These are phyloP conservation scores for Verticillium tricorpus DNA, from an alignment of 2,329 filamentous ascomycete genomes.

Conservation along the genomic window DNA sequence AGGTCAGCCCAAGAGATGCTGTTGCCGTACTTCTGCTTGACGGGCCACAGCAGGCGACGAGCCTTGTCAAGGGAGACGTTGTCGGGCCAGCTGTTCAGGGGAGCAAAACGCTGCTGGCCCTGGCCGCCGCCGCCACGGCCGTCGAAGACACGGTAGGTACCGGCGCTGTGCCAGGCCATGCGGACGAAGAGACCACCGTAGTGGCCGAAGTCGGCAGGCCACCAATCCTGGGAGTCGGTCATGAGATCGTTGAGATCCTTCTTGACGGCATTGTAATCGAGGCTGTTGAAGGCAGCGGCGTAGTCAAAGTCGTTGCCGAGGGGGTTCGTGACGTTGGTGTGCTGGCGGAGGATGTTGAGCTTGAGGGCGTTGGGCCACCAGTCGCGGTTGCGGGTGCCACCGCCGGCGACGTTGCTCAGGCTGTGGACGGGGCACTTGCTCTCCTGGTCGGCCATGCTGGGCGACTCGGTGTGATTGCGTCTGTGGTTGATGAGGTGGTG, in stretches of 20 bases:
- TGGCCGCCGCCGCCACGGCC: constrained; percentile 68
- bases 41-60: constrained; percentile 64
- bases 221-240: constrained; percentile 77
- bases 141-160: constrained; percentile 71
- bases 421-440: neutral
- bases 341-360: constrained; percentile 70
- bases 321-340: constrained; percentile 60
- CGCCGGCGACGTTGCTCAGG: constrained; percentile 44
- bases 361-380: constrained; percentile 70
- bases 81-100: constrained; percentile 79
- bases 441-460: neutral
- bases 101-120: constrained; percentile 75
- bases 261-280: constrained; percentile 69
- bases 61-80: constrained; percentile 77
- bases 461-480: neutral
- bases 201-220: constrained; percentile 78
- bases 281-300: constrained; percentile 63
- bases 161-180: constrained; percentile 77
- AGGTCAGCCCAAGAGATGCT: constrained; percentile 80
- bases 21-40: constrained; percentile 81
- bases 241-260: constrained; percentile 67
- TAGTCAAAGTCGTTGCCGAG: constrained; percentile 66
- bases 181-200: constrained; percentile 78
- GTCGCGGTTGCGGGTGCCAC: constrained; percentile 64
- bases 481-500: neutral